Percentiles rank a stretch among this genome's conserved stretches.
These are phyloP conservation scores for Apiospora aurea DNA, from an alignment of 2,329 filamentous ascomycete genomes.

Conservation along the genomic window DNA sequence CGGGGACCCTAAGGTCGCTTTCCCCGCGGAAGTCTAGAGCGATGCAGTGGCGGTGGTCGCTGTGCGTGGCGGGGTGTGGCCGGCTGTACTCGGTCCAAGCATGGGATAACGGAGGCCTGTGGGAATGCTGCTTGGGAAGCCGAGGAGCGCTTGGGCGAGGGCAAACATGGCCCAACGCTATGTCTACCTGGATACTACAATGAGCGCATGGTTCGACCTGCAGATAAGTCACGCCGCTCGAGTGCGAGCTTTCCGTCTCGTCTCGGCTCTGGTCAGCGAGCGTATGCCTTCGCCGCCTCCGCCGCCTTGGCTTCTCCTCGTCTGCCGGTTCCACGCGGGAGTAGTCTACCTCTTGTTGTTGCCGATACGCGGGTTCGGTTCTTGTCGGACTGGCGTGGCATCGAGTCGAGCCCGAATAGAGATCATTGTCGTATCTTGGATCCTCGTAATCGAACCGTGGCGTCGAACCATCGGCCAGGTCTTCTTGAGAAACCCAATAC, in stretches of 20 bases:
- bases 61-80: too few relatives aligned
- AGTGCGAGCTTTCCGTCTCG: too few relatives aligned
- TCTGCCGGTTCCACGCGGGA: neutral
- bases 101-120: neutral
- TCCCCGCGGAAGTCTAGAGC: neutral
- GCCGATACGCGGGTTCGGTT: neutral
- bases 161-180: too few relatives aligned
- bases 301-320: neutral
- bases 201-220: neutral
- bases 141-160: neutral
- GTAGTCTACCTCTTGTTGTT: neutral
- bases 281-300: neutral
- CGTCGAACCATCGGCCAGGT: neutral
- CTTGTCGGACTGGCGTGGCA: neutral
- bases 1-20: neutral
- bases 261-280: neutral
- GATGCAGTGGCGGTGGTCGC: neutral
- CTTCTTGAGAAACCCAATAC: neutral
- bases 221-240: too few relatives aligned
- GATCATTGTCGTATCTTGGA: neutral
- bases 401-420: neutral
- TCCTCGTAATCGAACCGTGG: too few relatives aligned
- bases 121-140: neutral
- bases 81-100: neutral
- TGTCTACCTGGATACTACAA: neutral